phyloP scores from a whole-genome alignment of 768 basidiomycete species.

The Boletus edulis region DNA sequence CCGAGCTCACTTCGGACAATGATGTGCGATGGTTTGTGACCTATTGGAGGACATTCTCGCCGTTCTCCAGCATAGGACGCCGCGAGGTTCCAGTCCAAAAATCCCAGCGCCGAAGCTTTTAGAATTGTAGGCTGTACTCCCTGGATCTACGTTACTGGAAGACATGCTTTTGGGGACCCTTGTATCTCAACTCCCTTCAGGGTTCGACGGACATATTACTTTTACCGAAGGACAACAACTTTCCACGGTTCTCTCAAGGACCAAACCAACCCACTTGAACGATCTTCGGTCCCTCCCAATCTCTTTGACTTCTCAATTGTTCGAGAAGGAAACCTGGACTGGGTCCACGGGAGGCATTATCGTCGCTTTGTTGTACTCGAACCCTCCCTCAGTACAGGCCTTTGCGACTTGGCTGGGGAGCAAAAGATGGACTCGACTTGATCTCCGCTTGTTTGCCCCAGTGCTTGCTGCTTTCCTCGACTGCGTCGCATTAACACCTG shows the following conservation, averaged over 20 bases:
- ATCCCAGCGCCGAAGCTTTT: slow-evolving; percentile 39
- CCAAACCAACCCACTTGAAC: not conserved
- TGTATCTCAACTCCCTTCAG: slow-evolving; percentile 32
- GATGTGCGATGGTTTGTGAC: slow-evolving; percentile 3
- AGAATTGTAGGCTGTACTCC: slow-evolving; percentile 33
- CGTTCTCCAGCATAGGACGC: slow-evolving; percentile 24
- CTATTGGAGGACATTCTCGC: slow-evolving; percentile 39
- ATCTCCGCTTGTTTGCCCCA: slow-evolving; percentile 31
- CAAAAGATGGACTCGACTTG: slow-evolving; percentile 9
- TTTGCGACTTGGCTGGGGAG: not conserved
- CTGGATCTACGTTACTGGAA: slow-evolving; percentile 40
- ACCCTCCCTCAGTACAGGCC: too few species aligned
- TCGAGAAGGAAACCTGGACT: slow-evolving; percentile 40
- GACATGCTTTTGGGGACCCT: slow-evolving; percentile 45
- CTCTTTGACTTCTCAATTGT: slow-evolving; percentile 35
- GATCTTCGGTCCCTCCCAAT: slow-evolving; percentile 8
- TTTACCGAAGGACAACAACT: slow-evolving; percentile 6
- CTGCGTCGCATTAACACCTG: slow-evolving; percentile 16
- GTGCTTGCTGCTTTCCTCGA: slow-evolving; percentile 50
- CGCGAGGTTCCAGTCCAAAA: not conserved
- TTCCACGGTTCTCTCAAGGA: slow-evolving; percentile 1
- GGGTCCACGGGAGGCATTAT: slow-evolving; percentile 43
- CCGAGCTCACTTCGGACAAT: slow-evolving; percentile 6
- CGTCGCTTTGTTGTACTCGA: slow-evolving; percentile 40
- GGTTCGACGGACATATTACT: slow-evolving; percentile 23